Conservation (phyloP, 1,284 basidiomycete species). For the Entoloma clypeatum region DNA sequence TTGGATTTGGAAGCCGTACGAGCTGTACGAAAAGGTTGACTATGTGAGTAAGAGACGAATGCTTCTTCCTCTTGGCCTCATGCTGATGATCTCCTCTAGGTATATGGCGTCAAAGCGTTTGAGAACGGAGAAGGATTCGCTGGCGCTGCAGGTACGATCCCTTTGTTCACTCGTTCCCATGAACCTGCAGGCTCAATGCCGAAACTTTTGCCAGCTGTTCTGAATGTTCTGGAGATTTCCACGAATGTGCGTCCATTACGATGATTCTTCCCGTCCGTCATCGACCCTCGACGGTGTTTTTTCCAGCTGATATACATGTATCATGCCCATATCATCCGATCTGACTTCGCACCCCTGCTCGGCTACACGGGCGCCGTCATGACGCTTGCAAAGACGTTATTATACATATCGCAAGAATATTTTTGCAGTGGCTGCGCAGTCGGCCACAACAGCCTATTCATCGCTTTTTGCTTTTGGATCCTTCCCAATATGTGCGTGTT, state of each 20-base stretch:
- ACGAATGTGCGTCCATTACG: conserved; percentile 35
- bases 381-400: conserved; percentile 51
- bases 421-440: conserved; percentile 42
- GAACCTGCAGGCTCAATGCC: conserved; percentile 7
- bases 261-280: conserved; percentile 4
- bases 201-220: conserved; percentile 32
- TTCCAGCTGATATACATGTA: conserved; percentile 41
- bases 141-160: conserved; percentile 45
- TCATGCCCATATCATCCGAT: conserved; percentile 24
- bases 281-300: conserved; percentile 4
- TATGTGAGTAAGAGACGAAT: conserved; percentile 31
- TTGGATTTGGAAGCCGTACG: conserved; percentile 54
- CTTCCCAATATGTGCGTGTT: conserved; percentile 43
- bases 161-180: conserved; percentile 9
- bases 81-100: conserved; percentile 23
- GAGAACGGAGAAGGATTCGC: conserved; percentile 53
- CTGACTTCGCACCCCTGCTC: conserved; percentile 26
- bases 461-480: conserved; percentile 43
- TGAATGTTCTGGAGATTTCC: conserved; percentile 53
- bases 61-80: conserved; percentile 5
- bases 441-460: conserved; percentile 44
- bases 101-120: conserved; percentile 46
- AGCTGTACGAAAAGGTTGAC: conserved; percentile 47
- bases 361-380: conserved; percentile 49
- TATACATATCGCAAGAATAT: conserved; percentile 49